Conservation (phyloP, 2,329 filamentous ascomycete genomes). For the Paecilomyces fulvus region DNA sequence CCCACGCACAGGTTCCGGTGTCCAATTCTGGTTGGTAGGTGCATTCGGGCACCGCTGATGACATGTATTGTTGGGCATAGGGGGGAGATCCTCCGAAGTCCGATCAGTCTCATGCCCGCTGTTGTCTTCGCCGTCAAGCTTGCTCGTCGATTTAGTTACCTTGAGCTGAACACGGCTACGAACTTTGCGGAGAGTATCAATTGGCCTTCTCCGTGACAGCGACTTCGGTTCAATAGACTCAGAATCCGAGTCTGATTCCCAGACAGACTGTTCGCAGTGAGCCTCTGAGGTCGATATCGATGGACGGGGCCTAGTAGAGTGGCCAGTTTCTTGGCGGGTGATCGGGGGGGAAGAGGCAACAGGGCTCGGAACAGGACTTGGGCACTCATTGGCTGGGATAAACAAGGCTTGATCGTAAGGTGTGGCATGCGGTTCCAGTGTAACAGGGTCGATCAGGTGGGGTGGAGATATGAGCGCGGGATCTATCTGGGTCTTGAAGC, state of each 20-base stretch:
- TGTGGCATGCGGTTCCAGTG: conserved; percentile 29
- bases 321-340: conserved; percentile 19
- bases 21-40: conserved; percentile 8
- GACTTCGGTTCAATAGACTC: conserved; percentile 27
- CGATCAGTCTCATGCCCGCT: conserved; percentile 10
- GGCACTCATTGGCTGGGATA: conserved; percentile 28
- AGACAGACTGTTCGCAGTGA: conserved; percentile 29
- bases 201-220: conserved; percentile 24
- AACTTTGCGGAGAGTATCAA: conserved; percentile 32
- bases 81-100: conserved; percentile 19
- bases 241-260: conserved; percentile 32
- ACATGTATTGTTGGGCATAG: conserved; percentile 14
- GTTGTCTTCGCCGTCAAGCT: conserved; percentile 17
- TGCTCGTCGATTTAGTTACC: conserved; percentile 28
- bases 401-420: conserved; percentile 34
- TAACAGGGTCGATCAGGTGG: conserved; percentile 29
- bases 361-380: conserved; percentile 28
- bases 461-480: conserved; percentile 32
- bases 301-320: conserved; percentile 20
- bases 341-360: conserved; percentile 21
- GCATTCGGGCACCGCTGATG: conserved; percentile 8
- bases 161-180: conserved; percentile 32
- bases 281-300: conserved; percentile 26
- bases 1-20: conserved; percentile 17
- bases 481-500: conserved; percentile 23